These are phyloP conservation scores for Colletotrichum cereale DNA, from an alignment of 2,329 filamentous ascomycete genomes.

Conservation along the genomic window DNA sequence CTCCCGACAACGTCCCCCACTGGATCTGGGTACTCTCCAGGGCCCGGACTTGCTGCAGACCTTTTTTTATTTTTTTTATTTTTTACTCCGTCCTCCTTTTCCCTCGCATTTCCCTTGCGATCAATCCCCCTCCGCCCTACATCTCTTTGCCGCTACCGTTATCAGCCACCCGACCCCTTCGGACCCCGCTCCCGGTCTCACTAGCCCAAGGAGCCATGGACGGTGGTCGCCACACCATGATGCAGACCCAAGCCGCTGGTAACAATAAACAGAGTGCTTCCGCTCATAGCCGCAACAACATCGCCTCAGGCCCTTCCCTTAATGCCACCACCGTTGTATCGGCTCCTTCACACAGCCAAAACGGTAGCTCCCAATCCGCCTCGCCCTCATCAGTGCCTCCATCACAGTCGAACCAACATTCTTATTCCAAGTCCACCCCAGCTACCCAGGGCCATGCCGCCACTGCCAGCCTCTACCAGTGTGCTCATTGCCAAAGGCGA, in stretches of 20 bases:
- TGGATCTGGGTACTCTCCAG: slow-evolving; percentile 15
- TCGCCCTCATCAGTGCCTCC: slow-evolving; percentile 27
- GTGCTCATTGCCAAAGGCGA: slow-evolving; percentile 63
- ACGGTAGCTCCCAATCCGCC: slow-evolving; percentile 23
- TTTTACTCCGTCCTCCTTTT: background rate
- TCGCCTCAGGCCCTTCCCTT: slow-evolving; percentile 20
- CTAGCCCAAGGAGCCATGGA: slow-evolving; percentile 7
- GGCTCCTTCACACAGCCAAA: slow-evolving; percentile 13
- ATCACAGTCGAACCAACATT: slow-evolving; percentile 8
- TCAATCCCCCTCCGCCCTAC: background rate
- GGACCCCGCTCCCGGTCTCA: slow-evolving; percentile 36
- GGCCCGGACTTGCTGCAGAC: slow-evolving; percentile 19
- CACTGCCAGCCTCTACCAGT: slow-evolving; percentile 57
- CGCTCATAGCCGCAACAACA: slow-evolving; percentile 9
- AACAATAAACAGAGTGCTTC: slow-evolving; percentile 21
- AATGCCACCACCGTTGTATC: slow-evolving; percentile 31
- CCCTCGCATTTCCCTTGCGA: background rate
- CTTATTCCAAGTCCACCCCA: slow-evolving; percentile 21
- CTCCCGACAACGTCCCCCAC: slow-evolving; percentile 35
- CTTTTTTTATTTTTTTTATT: background rate
- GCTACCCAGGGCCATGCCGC: slow-evolving; percentile 43
- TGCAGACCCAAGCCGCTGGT: slow-evolving; percentile 18
- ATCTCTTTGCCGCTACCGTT: slow-evolving; percentile 6
- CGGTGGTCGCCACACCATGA: slow-evolving; percentile 1
- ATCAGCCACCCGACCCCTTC: slow-evolving; percentile 17